Conservation (phyloP, 2,329 filamentous ascomycete species). For the Paraphoma chrysanthemicola region DNA sequence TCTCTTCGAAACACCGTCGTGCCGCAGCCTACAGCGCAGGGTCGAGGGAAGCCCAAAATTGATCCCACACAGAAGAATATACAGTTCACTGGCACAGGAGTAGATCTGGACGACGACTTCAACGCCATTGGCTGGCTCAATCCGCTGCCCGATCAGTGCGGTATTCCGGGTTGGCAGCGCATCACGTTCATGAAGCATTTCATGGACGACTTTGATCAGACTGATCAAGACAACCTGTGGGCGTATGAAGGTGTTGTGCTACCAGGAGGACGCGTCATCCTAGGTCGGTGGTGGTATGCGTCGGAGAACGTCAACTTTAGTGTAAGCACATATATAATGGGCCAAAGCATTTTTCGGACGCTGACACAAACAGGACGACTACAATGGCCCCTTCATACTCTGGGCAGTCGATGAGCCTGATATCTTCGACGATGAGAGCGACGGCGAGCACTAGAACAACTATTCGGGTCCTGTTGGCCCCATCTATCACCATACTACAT, state of each 20-base stretch:
- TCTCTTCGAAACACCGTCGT: constrained; percentile 35
- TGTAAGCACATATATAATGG: constrained; percentile 19
- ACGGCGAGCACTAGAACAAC: not conserved
- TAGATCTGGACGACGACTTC: constrained; percentile 45
- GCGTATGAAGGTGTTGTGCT: constrained; percentile 58
- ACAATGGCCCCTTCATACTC: constrained; percentile 34
- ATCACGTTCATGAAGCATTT: constrained; percentile 63
- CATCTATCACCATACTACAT: not conserved
- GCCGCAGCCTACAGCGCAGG: constrained; percentile 13
- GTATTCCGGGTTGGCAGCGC: constrained; percentile 61
- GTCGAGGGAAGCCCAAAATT: constrained; percentile 10
- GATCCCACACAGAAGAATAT: constrained; percentile 18
- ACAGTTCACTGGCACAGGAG: constrained; percentile 49
- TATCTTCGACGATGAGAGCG: constrained; percentile 8
- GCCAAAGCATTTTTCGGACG: not conserved
- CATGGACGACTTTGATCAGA: constrained; percentile 34
- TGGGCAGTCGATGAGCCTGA: constrained; percentile 48
- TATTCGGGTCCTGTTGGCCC: not conserved
- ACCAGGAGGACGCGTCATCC: constrained; percentile 55
- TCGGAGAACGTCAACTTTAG: constrained; percentile 27
- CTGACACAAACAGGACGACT: constrained; percentile 25
- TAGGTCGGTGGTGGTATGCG: constrained; percentile 58
- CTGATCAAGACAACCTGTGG: constrained; percentile 50
- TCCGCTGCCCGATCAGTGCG: constrained; percentile 54
- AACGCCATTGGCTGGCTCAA: constrained; percentile 58